Base-by-base conservation (phyloP, 2,329 filamentous ascomycete genomes). In the Pezicula neosporulosa region DNA sequence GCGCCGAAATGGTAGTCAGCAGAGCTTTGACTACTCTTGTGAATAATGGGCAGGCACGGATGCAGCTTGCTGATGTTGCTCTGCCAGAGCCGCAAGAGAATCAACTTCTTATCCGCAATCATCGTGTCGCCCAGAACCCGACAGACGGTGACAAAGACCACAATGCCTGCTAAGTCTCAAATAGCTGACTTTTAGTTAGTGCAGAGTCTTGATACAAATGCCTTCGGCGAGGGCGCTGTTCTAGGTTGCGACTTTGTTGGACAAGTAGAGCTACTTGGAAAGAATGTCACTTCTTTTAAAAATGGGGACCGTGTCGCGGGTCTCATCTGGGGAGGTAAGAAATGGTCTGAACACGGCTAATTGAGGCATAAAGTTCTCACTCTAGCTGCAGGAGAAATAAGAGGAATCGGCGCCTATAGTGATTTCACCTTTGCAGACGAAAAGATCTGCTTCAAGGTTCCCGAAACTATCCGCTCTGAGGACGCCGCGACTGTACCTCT, bases 401-500 rank as follows among this genome's bases (percentile, higher is more conserved):
- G 60, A 49, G 66, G 68, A 18, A 49, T 71, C 1, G 72, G 72
- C 1, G 72, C 63, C 1, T 73, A 70, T 51, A 66, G 66, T 43
- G 59, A 72, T 51, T 73, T 74, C 39, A 64, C 64, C 1, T 37
- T 76, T 3, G 72, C 71, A 1, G 67, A 76, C 36, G 67, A 73
- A 42, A 51, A 56, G 6, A 72, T 74, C 48, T 70, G 63, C 50
- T 75, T 73, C 57, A 65, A 65, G 8, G 51, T 75, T 0, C 71
- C 72, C 0, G 27, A 49, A 1, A 55, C 45, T 1, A 63, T 72
- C 12, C 44, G 63, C 0, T 57, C 47, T 0, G 63, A 61, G 15
- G 54, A 71, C 30, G 72, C 69, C 5, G 65, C 65, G 2, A 72
- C 73, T 0, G 47, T 75, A 7, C 71, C 71, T 2, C 53, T 76